These are phyloP conservation scores for Phytophthora sansomeana DNA, from an alignment of 352 stramenopile genomes.

Conservation along the genomic window DNA sequence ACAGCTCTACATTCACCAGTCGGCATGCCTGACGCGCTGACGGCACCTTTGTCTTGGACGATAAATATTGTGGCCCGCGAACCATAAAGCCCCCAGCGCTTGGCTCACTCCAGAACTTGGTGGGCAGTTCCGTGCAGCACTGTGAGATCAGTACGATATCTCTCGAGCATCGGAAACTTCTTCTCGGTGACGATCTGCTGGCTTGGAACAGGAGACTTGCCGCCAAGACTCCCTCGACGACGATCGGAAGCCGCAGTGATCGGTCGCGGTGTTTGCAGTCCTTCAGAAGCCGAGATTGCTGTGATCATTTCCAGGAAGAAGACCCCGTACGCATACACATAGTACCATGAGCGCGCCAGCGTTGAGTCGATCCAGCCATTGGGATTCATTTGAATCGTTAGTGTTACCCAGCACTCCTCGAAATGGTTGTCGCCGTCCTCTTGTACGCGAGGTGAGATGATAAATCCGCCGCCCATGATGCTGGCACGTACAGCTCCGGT, in stretches of 20 bases:
- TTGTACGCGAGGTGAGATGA: constrained; percentile 62
- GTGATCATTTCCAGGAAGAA: constrained; percentile 87
- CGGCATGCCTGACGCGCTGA: constrained; percentile 69
- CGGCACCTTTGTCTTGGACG: constrained; percentile 64
- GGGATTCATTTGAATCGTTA: constrained; percentile 85
- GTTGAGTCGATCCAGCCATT: constrained; percentile 78
- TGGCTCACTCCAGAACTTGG: constrained; percentile 88
- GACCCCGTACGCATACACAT: constrained; percentile 77
- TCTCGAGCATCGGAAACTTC: constrained; percentile 64
- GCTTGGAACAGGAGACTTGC: constrained; percentile 34
- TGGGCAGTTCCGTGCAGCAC: constrained; percentile 60
- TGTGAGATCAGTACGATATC: constrained; percentile 70
- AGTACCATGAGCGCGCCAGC: constrained; percentile 72
- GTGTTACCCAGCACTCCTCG: constrained; percentile 81
- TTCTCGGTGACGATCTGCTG: constrained; percentile 72
- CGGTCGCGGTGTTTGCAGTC: constrained; percentile 31
- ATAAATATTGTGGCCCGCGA: constrained; percentile 72
- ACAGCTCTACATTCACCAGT: constrained; percentile 77
- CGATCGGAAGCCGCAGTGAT: constrained; percentile 30
- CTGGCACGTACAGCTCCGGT: constrained; percentile 56
- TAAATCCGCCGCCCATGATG: constrained; percentile 83
- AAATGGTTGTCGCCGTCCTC: constrained; percentile 65
- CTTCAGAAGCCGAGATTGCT: constrained; percentile 42
- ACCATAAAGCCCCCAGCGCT: constrained; percentile 69
- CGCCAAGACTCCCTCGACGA: constrained; percentile 20